Conservation (phyloP, 1,139 yeast species). For the Zygosaccharomyces sapae region DNA sequence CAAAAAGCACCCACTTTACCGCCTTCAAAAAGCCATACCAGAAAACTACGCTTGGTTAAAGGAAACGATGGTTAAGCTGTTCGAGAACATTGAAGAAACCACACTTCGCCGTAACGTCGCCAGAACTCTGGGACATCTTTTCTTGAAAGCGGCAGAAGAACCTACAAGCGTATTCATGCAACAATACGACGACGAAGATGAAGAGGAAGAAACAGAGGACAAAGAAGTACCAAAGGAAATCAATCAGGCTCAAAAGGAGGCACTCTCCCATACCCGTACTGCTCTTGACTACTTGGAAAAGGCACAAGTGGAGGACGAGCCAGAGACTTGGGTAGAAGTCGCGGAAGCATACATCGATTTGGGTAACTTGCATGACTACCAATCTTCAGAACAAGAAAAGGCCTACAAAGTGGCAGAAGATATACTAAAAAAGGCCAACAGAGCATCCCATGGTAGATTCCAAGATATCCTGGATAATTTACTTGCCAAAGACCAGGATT, state of each 20-base stretch:
- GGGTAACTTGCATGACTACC: constrained; percentile 67
- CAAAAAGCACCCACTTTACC: constrained; percentile 52
- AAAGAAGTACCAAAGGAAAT: constrained; percentile 28
- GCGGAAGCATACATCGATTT: constrained; percentile 82
- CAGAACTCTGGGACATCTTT: constrained; percentile 56
- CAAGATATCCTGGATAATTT: constrained; percentile 49
- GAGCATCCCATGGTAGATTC: constrained; percentile 70
- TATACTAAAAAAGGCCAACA: constrained; percentile 59
- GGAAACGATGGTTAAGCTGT: constrained; percentile 46
- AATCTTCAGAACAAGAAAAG: constrained; percentile 59
- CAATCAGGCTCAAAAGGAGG: constrained; percentile 46
- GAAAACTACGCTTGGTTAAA: constrained; percentile 53
- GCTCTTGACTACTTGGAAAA: constrained; percentile 56
- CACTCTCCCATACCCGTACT: constrained; percentile 46
- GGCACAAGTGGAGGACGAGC: constrained; percentile 69
- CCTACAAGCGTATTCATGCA: constrained; percentile 54
- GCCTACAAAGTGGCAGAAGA: constrained; percentile 65
- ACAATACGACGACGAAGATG: constrained; percentile 49
- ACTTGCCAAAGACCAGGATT: constrained; percentile 17
- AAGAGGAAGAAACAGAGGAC: constrained; percentile 20
- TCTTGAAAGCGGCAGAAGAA: constrained; percentile 58
- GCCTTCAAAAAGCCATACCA: constrained; percentile 35
- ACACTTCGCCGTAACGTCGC: constrained; percentile 41
- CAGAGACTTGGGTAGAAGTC: constrained; percentile 71
- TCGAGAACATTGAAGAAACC: constrained; percentile 22